phyloP scores from a whole-genome alignment of 148 eudicot species.

The Silene latifolia region DNA sequence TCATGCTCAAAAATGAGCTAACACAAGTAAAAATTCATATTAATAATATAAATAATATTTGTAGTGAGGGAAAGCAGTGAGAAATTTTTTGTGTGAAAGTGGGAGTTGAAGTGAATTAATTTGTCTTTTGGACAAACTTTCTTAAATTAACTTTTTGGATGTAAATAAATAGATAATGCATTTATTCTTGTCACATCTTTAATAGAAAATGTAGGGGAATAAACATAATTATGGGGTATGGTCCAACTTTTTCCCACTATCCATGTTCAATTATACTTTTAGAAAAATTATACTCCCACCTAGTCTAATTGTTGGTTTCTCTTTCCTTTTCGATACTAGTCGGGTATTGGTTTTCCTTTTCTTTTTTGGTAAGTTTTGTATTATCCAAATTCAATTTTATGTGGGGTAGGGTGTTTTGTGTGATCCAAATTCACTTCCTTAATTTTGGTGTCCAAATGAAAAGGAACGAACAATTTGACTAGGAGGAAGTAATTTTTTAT shows the following conservation, averaged over 20 bases:
- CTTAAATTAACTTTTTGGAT: background rate
- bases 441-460: too few relatives aligned
- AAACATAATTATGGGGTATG: background rate
- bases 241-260: constrained; percentile 7
- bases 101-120: background rate
- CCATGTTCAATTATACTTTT: background rate
- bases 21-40: background rate
- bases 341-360: too few relatives aligned
- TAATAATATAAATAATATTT: too few relatives aligned
- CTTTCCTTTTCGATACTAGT: too few relatives aligned
- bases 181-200: background rate
- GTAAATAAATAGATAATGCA: background rate
- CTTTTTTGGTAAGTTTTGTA: too few relatives aligned
- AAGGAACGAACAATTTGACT: too few relatives aligned
- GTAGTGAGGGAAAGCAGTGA: background rate
- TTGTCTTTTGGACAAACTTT: background rate
- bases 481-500: too few relatives aligned
- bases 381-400: too few relatives aligned
- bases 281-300: too few relatives aligned
- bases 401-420: too few relatives aligned
- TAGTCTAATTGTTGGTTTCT: too few relatives aligned
- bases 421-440: too few relatives aligned
- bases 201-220: background rate
- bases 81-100: background rate
- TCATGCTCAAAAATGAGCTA: background rate